Percentiles rank a stretch among this genome's conserved stretches.
Evolutionary conservation across 2,329 filamentous ascomycete genomes (phyloP).

Genomic region (Trichoderma sp.): DNA sequence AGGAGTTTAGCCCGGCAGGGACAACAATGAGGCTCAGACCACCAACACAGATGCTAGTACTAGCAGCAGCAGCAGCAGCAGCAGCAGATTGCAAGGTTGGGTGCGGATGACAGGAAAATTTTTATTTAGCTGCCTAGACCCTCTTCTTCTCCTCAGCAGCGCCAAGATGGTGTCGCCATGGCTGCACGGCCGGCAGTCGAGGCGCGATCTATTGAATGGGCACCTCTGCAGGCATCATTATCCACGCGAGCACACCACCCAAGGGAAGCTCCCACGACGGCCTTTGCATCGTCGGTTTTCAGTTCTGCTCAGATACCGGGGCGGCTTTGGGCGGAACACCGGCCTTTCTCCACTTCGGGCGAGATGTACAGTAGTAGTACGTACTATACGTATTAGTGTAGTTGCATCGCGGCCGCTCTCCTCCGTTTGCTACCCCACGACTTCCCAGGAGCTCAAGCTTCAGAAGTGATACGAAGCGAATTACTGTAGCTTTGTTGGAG

Average conservation of each 20-base stretch:
- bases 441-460: not conserved
- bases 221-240: not conserved
- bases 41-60: not conserved
- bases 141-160: constrained; percentile 18
- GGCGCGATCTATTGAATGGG: constrained; percentile 15
- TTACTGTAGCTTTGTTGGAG: not conserved
- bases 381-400: too few relatives aligned
- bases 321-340: not conserved
- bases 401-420: not conserved
- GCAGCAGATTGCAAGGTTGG: constrained; percentile 1
- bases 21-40: constrained; percentile 3
- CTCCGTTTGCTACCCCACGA: constrained; percentile 10
- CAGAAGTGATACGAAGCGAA: not conserved
- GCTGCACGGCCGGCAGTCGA: constrained; percentile 16
- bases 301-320: not conserved
- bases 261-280: not conserved
- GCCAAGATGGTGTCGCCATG: constrained; percentile 8
- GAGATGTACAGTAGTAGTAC: too few relatives aligned
- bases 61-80: not conserved
- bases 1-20: not conserved
- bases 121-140: constrained; percentile 19
- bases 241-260: constrained; percentile 3
- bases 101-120: constrained; percentile 13
- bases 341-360: constrained; percentile 1
- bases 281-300: not conserved